Evolutionary conservation across 805 yeast species (phyloP), one percentile per base, ranked within the genome.

Genomic region (Yarrowia sp.): DNA sequence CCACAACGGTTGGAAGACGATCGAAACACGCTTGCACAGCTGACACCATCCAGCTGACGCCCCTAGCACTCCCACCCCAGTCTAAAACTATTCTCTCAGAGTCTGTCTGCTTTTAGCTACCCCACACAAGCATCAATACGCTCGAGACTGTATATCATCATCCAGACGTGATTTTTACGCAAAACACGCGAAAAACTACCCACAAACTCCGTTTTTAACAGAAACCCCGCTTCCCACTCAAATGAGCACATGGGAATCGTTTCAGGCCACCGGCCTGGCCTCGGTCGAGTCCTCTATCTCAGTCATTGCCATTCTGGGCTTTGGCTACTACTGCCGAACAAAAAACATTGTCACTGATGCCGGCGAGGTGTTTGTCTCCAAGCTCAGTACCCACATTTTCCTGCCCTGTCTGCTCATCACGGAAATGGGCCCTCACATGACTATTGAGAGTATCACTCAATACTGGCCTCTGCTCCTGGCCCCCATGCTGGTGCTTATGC

Each of bases 391-490:
- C 43, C 52, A 69, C 49, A 50, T 71, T 19, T 71, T 71, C 48
- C 50, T 71, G 53, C 73, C 73, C 11, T 58, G 69, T 32, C 45
- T 71, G 58, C 63, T 71, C 14, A 49, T 71, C 41, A 72, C 73
- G 10, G 71, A 69, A 14, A 70, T 71, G 73, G 73, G 73, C 12
- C 72, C 73, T 8, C 69, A 48, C 32, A 53, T 71, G 42, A 70
- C 73, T 14, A 43, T 70, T 8, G 65, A 71, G 42, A 69, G 71
- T 14, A 41, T 71, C 19, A 64, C 46, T 3, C 43, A 65, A 19
- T 67, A 68, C 55, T 70, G 73, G 72, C 73, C 73, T 19, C 64
- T 71, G 4, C 49, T 72, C 19, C 69, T 68, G 26, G 48, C 70
- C 11, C 67, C 72, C 16, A 43, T 69, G 48, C 11, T 70, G 22